Evolutionary conservation across 2,329 filamentous ascomycete species (phyloP), one percentile per base, ranked within the genome.

Genomic region (Pseudocercospora fuligena): DNA sequence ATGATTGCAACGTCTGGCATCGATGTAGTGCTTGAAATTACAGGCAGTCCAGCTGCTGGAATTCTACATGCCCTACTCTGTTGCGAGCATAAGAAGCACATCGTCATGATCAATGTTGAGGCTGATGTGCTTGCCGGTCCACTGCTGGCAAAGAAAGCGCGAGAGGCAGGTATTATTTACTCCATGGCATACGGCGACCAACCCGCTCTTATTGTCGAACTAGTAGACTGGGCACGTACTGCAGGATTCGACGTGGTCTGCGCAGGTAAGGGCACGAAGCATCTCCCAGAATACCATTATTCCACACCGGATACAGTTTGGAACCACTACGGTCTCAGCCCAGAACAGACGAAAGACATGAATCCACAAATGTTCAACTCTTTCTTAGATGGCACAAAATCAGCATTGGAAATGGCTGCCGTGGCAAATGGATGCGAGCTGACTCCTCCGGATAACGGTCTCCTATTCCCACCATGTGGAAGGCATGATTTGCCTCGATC

Each of bases 281-380:
- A 83, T 65, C 72, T 83, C 19, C 81, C 81, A 0, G 75, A 81
- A 60, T 83, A 81, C 68, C 81, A 83, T 69, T 79, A 79, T 67
- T 82, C 80, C 1, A 83, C 81, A 0, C 82, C 82, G 1, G 82
- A 81, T 33, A 84, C 81, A 0, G 81, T 83, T 0, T 83, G 82
- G 82, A 74, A 80, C 61, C 75, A 83, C 66, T 83, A 83, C 58
- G 82, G 81, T 8, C 82, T 83, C 69, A 82, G 81, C 0, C 73
- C 80, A 36, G 80, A 83, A 70, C 82, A 83, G 72, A 77, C 73
- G 0, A 80, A 77, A 3, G 80, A 83, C 67, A 81, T 83, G 72
- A 83, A 83, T 68, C 78, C 80, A 5, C 81, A 83, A 56, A 84
- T 83, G 80, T 83, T 83, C 78, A 83, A 83, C 69, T 81, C 79